Percentiles rank a stretch among this genome's conserved stretches.
These are phyloP conservation scores for Blumeriella jaapii DNA, from an alignment of 2,329 filamentous ascomycete genomes.

Conservation along the genomic window DNA sequence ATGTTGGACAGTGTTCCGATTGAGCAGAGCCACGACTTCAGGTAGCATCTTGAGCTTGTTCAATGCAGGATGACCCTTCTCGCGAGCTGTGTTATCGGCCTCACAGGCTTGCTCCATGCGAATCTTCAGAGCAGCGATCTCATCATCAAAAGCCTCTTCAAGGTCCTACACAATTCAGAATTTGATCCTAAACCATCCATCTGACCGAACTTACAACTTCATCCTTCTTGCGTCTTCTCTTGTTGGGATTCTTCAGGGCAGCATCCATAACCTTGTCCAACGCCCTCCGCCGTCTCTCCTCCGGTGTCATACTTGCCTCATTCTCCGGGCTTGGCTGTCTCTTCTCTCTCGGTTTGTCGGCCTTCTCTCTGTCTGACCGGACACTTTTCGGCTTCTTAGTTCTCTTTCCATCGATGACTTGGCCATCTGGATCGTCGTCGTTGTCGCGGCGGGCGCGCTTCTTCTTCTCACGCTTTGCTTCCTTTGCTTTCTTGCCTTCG, in stretches of 20 bases:
- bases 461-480: slow-evolving; percentile 52
- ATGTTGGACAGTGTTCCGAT: slow-evolving; percentile 75
- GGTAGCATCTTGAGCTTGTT: slow-evolving; percentile 92
- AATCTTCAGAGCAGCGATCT: slow-evolving; percentile 77
- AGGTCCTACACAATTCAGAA: slow-evolving; percentile 51
- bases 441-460: slow-evolving; percentile 48
- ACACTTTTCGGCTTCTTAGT: slow-evolving; percentile 29
- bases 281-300: slow-evolving; percentile 72
- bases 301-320: slow-evolving; percentile 70
- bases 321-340: slow-evolving; percentile 51
- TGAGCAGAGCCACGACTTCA: slow-evolving; percentile 77
- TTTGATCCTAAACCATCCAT: not conserved
- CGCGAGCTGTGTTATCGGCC: slow-evolving; percentile 72
- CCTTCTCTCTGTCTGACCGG: slow-evolving; percentile 33
- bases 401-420: slow-evolving; percentile 42
- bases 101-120: slow-evolving; percentile 87
- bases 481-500: slow-evolving; percentile 59
- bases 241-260: slow-evolving; percentile 69
- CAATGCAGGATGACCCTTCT: slow-evolving; percentile 67
- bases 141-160: slow-evolving; percentile 79
- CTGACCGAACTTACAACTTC: slow-evolving; percentile 57
- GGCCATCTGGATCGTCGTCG: slow-evolving; percentile 34
- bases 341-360: slow-evolving; percentile 28
- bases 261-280: slow-evolving; percentile 82
- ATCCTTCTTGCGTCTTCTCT: slow-evolving; percentile 60